Evolutionary conservation across 768 basidiomycete genomes (phyloP).

Genomic region (Rhizopogon vesiculosus): DNA sequence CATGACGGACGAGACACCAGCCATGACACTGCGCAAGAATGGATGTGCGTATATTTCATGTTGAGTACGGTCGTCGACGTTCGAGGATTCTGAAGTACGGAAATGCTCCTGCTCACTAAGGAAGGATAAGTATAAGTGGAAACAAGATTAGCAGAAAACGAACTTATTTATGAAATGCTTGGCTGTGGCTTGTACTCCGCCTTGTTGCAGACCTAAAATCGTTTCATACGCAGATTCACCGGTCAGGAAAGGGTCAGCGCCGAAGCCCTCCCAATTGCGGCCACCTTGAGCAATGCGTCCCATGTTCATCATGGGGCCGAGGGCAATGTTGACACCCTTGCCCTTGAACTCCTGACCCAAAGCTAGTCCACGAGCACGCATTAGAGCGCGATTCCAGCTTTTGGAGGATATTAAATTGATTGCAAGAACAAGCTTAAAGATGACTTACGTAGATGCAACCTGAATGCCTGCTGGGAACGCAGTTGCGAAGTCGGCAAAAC

Average conservation of each 20-base stretch:
- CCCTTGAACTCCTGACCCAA: conserved; percentile 65
- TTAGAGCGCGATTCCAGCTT: conserved; percentile 58
- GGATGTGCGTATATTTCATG: conserved; percentile 74
- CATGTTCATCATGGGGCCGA: conserved; percentile 74
- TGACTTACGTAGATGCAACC: conserved; percentile 41
- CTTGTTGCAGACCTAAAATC: conserved; percentile 67
- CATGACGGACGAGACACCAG: conserved; percentile 71
- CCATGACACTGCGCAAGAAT: conserved; percentile 67
- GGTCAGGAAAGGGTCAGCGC: conserved; percentile 75
- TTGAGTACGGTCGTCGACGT: conserved; percentile 76
- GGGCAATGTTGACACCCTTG: conserved; percentile 52
- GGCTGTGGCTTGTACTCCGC: conserved; percentile 74
- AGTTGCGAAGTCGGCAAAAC: conserved; percentile 34
- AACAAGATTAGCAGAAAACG: neutral
- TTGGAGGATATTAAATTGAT: conserved; percentile 4
- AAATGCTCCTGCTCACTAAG: conserved; percentile 65
- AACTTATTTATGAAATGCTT: conserved; percentile 75
- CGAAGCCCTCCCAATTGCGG: conserved; percentile 87
- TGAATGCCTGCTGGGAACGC: conserved; percentile 59
- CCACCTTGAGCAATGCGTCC: conserved; percentile 67
- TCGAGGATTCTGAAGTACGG: conserved; percentile 50
- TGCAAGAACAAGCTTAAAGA: conserved; percentile 19
- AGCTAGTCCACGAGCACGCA: conserved; percentile 57
- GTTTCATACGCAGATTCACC: conserved; percentile 76
- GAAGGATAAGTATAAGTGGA: conserved; percentile 15